Evolutionary conservation across 306 rosid species (phyloP).

Genomic region (Begonia fuchsioides): DNA sequence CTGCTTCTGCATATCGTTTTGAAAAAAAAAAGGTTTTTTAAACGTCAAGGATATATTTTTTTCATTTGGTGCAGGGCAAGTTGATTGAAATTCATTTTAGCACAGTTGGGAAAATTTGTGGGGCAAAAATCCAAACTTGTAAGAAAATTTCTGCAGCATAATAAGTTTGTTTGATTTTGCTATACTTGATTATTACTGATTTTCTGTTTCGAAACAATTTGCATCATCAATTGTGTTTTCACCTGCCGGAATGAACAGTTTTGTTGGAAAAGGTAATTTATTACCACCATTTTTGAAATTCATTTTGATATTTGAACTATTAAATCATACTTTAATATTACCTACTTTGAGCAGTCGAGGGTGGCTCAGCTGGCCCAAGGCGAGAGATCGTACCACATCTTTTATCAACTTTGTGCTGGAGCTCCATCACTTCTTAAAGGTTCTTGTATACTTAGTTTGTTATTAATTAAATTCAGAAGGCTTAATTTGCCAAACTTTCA

Average conservation of each 20-base stretch:
- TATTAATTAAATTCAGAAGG: neutral
- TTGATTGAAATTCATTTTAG: conserved; percentile 78
- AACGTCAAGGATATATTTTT: too few species aligned
- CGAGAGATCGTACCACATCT: conserved; percentile 81
- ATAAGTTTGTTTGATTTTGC: conserved; percentile 7
- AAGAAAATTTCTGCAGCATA: conserved; percentile 25
- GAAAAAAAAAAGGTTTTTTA: too few species aligned
- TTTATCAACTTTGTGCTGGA: conserved; percentile 94
- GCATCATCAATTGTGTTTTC: conserved; percentile 21
- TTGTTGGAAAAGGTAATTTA: conserved; percentile 76
- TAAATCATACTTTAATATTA: conserved; percentile 7
- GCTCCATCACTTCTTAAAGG: conserved; percentile 70
- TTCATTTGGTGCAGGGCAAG: conserved; percentile 59
- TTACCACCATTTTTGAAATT: conserved; percentile 15
- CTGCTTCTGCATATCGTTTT: conserved; percentile 2
- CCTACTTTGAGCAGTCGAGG: conserved; percentile 63
- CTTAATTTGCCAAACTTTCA: neutral
- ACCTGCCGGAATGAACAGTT: conserved; percentile 28
- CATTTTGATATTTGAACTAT: conserved; percentile 12
- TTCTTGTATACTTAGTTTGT: conserved; percentile 9
- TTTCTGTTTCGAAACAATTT: conserved; percentile 19
- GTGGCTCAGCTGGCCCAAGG: conserved; percentile 58
- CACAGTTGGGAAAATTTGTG: conserved; percentile 50
- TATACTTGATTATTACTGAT: conserved; percentile 23
- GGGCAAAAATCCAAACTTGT: conserved; percentile 84